Conservation (phyloP, 2,329 filamentous ascomycete genomes). For the Xylaria sp. region DNA sequence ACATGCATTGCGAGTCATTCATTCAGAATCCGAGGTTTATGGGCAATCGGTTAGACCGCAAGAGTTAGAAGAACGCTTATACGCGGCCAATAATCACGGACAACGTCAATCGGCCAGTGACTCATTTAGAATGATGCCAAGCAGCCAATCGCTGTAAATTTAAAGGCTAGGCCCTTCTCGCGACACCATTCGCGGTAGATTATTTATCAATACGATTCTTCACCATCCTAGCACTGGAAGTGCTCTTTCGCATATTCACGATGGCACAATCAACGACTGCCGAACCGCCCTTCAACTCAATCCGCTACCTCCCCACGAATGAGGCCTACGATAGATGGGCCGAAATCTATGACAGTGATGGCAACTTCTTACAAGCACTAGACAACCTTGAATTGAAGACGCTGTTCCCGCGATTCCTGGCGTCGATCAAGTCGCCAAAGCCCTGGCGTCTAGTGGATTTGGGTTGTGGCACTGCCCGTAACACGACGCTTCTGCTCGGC, state of each 20-base stretch:
- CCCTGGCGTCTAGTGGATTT: constrained; percentile 65
- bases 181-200: not conserved
- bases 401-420: constrained; percentile 62
- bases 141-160: not conserved
- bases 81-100: not conserved
- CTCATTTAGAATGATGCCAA: constrained; percentile 25
- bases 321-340: constrained; percentile 52
- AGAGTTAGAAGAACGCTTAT: not conserved
- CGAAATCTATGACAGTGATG: constrained; percentile 70
- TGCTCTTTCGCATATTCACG: constrained; percentile 10
- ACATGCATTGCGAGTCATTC: not conserved
- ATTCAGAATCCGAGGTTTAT: not conserved
- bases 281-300: constrained; percentile 31
- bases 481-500: constrained; percentile 63
- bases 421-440: constrained; percentile 44
- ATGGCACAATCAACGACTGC: constrained; percentile 26
- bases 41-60: not conserved
- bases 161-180: constrained; percentile 16
- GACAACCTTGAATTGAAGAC: constrained; percentile 66
- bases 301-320: constrained; percentile 50
- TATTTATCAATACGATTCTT: not conserved
- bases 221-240: not conserved
- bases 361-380: constrained; percentile 73
- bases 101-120: constrained; percentile 20
- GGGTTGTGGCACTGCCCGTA: constrained; percentile 73